Conservation (phyloP, 148 eudicot species). For the Rhododendron williamsianum region DNA sequence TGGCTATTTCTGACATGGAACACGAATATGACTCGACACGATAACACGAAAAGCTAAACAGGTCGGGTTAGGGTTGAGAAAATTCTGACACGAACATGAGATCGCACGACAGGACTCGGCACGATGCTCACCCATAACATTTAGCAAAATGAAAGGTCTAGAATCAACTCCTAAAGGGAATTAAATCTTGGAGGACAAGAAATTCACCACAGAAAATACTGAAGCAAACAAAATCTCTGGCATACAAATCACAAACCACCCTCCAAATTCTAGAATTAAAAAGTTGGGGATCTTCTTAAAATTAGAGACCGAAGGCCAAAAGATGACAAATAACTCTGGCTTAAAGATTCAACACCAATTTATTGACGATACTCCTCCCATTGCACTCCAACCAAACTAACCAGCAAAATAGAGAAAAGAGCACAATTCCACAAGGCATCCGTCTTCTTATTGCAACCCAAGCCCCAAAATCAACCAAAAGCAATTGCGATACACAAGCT, state of each 20-base stretch:
- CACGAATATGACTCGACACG: too few relatives aligned
- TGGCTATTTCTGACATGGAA: too few relatives aligned
- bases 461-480: conserved; percentile 5
- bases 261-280: background rate
- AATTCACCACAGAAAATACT: background rate
- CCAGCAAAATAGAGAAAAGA: background rate
- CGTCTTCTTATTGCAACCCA: background rate
- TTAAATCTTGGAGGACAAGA: background rate
- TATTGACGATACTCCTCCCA: background rate
- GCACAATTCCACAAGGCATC: background rate
- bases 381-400: background rate
- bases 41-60: too few relatives aligned
- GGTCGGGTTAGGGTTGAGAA: too few relatives aligned
- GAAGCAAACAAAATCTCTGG: background rate
- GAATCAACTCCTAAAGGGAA: background rate
- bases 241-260: background rate
- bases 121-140: background rate
- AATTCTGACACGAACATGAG: too few relatives aligned
- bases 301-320: background rate
- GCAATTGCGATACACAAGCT: background rate
- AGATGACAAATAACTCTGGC: background rate
- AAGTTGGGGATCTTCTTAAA: background rate
- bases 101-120: too few relatives aligned
- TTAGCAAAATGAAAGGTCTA: background rate
- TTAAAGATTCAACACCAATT: background rate